These are phyloP conservation scores for Suhomyces bribrorum DNA, from an alignment of 1,139 yeast genomes.

Conservation along the genomic window DNA sequence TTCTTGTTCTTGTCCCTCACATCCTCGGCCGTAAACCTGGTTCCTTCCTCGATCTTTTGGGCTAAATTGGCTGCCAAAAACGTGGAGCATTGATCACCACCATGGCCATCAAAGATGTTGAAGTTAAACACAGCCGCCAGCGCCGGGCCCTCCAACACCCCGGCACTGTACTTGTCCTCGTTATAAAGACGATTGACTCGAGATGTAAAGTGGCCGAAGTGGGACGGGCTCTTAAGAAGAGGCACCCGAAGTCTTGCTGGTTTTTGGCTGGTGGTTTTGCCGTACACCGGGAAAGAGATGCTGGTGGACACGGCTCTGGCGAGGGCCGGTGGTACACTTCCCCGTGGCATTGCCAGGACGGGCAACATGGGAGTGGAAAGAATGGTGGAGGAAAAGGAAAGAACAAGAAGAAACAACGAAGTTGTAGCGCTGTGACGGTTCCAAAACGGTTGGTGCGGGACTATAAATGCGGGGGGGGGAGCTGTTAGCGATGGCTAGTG, in stretches of 20 bases:
- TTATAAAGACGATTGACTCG: conserved; percentile 76
- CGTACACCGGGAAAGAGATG: conserved; percentile 32
- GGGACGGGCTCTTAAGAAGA: conserved; percentile 67
- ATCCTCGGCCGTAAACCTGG: conserved; percentile 24
- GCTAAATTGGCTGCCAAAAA: conserved; percentile 59
- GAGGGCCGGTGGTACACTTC: background rate
- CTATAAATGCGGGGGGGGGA: no score
- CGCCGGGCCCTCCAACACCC: conserved; percentile 45
- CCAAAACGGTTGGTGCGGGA: no score
- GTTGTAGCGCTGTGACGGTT: no score
- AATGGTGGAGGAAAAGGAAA: background rate
- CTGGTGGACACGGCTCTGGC: conserved; percentile 18
- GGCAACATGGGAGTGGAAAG: background rate
- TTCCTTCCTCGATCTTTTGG: conserved; percentile 52
- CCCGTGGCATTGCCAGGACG: background rate
- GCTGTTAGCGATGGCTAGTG: no score
- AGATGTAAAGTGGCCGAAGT: conserved; percentile 77
- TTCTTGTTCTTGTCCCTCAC: conserved; percentile 23
- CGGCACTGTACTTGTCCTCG: conserved; percentile 76
- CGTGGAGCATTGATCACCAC: conserved; percentile 74
- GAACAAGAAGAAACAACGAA: background rate
- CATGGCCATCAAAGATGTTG: conserved; percentile 91
- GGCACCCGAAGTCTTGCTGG: conserved; percentile 46
- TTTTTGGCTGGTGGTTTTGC: conserved; percentile 21
- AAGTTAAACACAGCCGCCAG: conserved; percentile 52